Conservation (phyloP, 805 yeast species). For the Metschnikowia lachancei region DNA sequence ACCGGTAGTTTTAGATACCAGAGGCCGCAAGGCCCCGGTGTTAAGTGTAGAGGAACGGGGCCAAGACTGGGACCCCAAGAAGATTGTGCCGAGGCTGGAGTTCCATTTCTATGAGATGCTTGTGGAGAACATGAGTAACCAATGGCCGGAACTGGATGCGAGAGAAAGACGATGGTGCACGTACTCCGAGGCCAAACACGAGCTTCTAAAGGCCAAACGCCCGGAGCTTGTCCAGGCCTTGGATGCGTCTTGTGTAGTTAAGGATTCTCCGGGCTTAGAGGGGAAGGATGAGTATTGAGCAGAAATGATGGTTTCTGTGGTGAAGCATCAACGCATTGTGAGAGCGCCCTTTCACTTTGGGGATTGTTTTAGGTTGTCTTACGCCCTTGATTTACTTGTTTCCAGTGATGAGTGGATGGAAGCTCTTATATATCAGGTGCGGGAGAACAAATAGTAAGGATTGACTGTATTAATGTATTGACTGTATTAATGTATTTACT, state of each 20-base stretch:
- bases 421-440: too few species aligned
- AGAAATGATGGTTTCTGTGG: not conserved
- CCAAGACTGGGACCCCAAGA: constrained; percentile 33
- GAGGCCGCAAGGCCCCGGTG: constrained; percentile 41
- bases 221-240: constrained; percentile 68
- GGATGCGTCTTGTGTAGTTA: constrained; percentile 50
- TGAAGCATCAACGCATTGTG: too few species aligned
- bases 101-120: constrained; percentile 83
- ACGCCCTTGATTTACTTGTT: too few species aligned
- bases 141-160: constrained; percentile 71
- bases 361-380: too few species aligned
- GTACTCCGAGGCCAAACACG: constrained; percentile 62
- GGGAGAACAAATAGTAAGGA: too few species aligned
- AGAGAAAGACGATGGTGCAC: constrained; percentile 76
- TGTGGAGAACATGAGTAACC: constrained; percentile 50
- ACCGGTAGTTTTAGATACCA: constrained; percentile 63
- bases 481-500: too few species aligned
- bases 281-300: constrained; percentile 11
- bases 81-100: constrained; percentile 70
- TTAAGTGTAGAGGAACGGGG: constrained; percentile 28
- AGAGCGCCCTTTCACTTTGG: too few species aligned
- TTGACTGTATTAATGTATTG: too few species aligned
- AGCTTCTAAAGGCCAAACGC: constrained; percentile 54
- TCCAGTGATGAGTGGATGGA: too few species aligned
- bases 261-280: constrained; percentile 24